Base-by-base conservation (phyloP, 345 rosid species). In the Ailanthus altissimus region DNA sequence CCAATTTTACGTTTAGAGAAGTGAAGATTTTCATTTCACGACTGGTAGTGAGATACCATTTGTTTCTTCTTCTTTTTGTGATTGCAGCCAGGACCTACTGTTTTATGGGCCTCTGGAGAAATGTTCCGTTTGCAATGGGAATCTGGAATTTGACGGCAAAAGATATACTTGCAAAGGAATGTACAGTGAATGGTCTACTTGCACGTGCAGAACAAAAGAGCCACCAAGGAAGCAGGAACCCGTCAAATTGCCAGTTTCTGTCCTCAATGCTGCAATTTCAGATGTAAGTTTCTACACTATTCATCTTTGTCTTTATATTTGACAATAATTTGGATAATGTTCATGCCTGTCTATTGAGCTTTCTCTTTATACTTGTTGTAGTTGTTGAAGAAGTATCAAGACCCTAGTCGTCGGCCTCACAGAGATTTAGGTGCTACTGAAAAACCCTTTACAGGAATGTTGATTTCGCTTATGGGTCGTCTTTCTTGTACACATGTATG, bases 141-240 rank as follows among this genome's bases (percentile, higher is more conserved):
- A 36, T 51, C 77, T 92, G 73, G 88, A 87, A 38, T 91, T 86
- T n/a, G 90, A 89, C 21, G 88, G 91, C 0, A 86, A 70, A 66
- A 72, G 88, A 47, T 91, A 87, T 51, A 32, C 70, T 2, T 94
- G 97, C 81, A 88, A 86, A 62, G 94, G 94, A 57, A 84, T 85
- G 57, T 86, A 87, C 42, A 92, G 96, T 70, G 96, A 92, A 68
- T 94, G 98, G 97, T 88, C 93, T 21, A 88, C 90, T 79, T 91
- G 98, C 84, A 90, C 88, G 66, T 90, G 80, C 73, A 88, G 77
- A 78, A 80, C 91, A 53, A 87, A 84, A 69, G 63, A 61, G 54
- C 93, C 97, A 2, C 90, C 94, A 11, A 88, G 94, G 59, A 89
- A 74, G 67, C 86, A 87, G 26, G 90, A 88, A 60, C 74, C 88